These are phyloP conservation scores for Penicillium sp. DNA, from an alignment of 2,329 filamentous ascomycete species.

Conservation along the genomic window DNA sequence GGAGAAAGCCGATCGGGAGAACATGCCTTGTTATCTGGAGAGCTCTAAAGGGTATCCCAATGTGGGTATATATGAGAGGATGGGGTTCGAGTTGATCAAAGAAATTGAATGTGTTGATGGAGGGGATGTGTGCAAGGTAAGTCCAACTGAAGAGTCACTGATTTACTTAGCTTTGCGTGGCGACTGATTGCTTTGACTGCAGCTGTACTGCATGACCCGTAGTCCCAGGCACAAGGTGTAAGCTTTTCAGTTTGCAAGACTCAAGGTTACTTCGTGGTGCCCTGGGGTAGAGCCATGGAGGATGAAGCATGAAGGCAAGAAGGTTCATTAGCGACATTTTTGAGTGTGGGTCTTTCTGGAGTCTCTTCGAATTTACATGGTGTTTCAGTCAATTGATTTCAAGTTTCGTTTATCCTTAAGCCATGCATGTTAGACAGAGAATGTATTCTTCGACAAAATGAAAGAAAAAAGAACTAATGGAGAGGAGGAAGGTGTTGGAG, in stretches of 20 bases:
- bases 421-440: too few species aligned
- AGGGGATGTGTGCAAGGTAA: constrained; percentile 56
- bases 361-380: too few species aligned
- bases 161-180: neutral
- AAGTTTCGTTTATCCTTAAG: too few species aligned
- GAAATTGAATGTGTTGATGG: constrained; percentile 69
- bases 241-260: neutral
- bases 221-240: constrained; percentile 15
- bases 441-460: too few species aligned
- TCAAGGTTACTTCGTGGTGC: neutral
- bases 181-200: constrained; percentile 5
- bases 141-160: constrained; percentile 6
- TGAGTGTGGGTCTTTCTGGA: too few species aligned
- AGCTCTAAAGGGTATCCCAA: constrained; percentile 70
- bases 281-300: too few species aligned
- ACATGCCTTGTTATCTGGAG: constrained; percentile 69
- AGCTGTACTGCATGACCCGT: constrained; percentile 30
- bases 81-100: constrained; percentile 67
- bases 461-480: too few species aligned
- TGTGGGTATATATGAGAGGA: constrained; percentile 67
- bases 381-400: too few species aligned
- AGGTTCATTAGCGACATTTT: too few species aligned
- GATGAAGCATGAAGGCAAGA: too few species aligned
- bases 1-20: constrained; percentile 64
- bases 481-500: too few species aligned